phyloP scores from a whole-genome alignment of 169 alveolate species.

The Cystoisospora suis region DNA sequence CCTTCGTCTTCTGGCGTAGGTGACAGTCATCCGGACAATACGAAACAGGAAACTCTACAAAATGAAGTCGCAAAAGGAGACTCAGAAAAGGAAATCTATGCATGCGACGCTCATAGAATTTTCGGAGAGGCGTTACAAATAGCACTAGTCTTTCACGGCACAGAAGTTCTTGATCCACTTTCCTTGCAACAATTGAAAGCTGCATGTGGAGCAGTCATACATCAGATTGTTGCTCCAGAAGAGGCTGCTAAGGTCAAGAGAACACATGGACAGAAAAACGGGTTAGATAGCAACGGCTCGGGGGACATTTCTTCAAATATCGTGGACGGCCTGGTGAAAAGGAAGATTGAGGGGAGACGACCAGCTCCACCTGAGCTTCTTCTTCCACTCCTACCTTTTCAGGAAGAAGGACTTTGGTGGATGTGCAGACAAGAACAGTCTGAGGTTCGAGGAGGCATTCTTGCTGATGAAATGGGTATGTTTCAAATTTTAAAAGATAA shows the following conservation, averaged over 20 bases:
- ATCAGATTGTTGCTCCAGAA: background rate
- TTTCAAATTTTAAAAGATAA: no score
- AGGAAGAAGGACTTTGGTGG: conserved; percentile 82
- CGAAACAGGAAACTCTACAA: no score
- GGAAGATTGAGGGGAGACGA: conserved; percentile 40
- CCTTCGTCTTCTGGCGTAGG: no score
- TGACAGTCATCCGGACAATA: no score
- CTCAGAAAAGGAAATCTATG: no score
- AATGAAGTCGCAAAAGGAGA: no score
- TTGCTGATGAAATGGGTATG: conserved; percentile 87
- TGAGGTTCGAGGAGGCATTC: conserved; percentile 77
- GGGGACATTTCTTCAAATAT: conserved; percentile 34
- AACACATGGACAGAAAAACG: background rate
- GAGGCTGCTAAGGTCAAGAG: background rate
- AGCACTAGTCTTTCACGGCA: background rate
- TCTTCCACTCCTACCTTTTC: conserved; percentile 74
- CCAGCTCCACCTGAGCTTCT: conserved; percentile 59
- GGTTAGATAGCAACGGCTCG: no score
- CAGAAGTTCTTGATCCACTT: background rate
- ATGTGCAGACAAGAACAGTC: conserved; percentile 75
- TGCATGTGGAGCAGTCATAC: background rate
- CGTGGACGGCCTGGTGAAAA: conserved; percentile 35
- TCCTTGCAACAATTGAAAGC: background rate
- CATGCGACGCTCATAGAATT: background rate
- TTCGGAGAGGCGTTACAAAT: background rate